A percentile compares a stretch with the other conserved stretches of the same genome.
phyloP scores from a whole-genome alignment of 371 early-diverging fungal species.

The Circinella umbellata region DNA sequence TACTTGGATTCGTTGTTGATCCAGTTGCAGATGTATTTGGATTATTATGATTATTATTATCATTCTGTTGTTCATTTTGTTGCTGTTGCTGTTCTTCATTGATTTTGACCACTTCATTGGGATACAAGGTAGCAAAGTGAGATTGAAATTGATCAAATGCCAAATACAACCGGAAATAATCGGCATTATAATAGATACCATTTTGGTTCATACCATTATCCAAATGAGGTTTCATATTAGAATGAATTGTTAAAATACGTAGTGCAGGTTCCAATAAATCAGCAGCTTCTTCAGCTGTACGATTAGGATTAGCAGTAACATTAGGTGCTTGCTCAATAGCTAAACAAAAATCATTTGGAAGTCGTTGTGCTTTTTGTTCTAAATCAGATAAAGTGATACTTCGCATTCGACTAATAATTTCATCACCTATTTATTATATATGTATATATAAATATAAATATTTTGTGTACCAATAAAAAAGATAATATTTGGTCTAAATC shows the following conservation, averaged over 20 bases:
- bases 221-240: slow-evolving; percentile 53
- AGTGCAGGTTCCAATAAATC: slow-evolving; percentile 37
- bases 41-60: too few species aligned
- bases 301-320: slow-evolving; percentile 8
- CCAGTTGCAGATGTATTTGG: not conserved
- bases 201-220: slow-evolving; percentile 59
- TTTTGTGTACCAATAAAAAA: too few species aligned
- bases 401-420: slow-evolving; percentile 48
- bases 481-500: too few species aligned
- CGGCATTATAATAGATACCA: slow-evolving; percentile 54
- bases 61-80: not conserved
- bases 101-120: slow-evolving; percentile 36
- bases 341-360: slow-evolving; percentile 33
- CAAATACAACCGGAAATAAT: slow-evolving; percentile 48
- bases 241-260: slow-evolving; percentile 35
- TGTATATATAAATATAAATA: too few species aligned
- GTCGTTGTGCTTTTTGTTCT: slow-evolving; percentile 42
- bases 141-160: slow-evolving; percentile 53
- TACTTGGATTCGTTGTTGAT: too few species aligned
- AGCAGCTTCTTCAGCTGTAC: slow-evolving; percentile 35
- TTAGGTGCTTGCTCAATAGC: slow-evolving; percentile 37
- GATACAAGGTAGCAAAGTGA: slow-evolving; percentile 39
- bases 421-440: slow-evolving; percentile 34
- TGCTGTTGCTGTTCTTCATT: not conserved
- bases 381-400: slow-evolving; percentile 43